A percentile compares a stretch with the other conserved stretches of the same genome.
Evolutionary conservation across 148 eudicot genomes (phyloP).

Genomic region (Simmondsia chinensis): DNA sequence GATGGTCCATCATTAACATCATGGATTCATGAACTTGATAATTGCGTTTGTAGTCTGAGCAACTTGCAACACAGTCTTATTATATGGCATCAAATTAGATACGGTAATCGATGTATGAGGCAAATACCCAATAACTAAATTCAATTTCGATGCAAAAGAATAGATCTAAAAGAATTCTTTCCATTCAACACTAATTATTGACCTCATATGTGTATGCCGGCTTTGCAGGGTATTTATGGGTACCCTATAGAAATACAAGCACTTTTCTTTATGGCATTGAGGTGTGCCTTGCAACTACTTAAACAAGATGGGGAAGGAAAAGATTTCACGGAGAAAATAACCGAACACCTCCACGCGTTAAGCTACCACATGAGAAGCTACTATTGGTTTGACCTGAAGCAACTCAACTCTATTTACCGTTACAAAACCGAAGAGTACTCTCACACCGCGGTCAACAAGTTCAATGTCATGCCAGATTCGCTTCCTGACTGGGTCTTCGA

Average conservation of each 20-base stretch:
- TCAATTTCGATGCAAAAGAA: too few relatives aligned
- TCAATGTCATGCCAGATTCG: constrained; percentile 65
- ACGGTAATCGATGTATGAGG: too few relatives aligned
- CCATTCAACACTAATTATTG: too few relatives aligned
- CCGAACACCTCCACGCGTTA: constrained; percentile 43
- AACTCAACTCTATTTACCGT: constrained; percentile 49
- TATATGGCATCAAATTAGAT: too few relatives aligned
- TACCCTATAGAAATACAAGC: constrained; percentile 47
- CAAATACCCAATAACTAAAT: too few relatives aligned
- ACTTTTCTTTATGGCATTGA: constrained; percentile 46
- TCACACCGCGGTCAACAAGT: constrained; percentile 68
- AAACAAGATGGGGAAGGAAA: constrained; percentile 45
- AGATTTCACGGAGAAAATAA: constrained; percentile 32
- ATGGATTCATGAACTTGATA: too few relatives aligned
- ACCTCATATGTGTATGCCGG: too few relatives aligned
- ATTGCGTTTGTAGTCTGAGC: too few relatives aligned
- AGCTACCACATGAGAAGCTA: constrained; percentile 54
- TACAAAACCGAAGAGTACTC: constrained; percentile 55
- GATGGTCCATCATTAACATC: too few relatives aligned
- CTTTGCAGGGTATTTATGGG: constrained; percentile 43
- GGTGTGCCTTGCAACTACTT: constrained; percentile 39
- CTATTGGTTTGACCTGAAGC: constrained; percentile 48
- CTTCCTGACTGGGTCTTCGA: constrained; percentile 78
- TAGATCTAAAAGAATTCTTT: too few relatives aligned
- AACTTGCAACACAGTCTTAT: too few relatives aligned